phyloP scores from a whole-genome alignment of 257 asterid genomes.

The Nicotiana benthamiana region DNA sequence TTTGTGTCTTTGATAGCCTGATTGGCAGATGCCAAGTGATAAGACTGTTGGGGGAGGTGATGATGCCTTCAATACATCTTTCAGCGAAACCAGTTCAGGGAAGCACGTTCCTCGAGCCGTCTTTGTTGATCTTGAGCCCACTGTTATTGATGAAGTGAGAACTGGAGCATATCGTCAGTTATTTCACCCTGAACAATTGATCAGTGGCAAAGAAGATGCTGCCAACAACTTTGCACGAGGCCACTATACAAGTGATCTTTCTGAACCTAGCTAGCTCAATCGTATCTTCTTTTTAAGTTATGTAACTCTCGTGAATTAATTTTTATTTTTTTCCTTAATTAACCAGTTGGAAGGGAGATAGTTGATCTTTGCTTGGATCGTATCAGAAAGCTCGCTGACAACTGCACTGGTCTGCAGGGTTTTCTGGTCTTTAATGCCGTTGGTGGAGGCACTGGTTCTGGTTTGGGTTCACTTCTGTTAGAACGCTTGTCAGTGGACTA shows the following conservation, averaged over 20 bases:
- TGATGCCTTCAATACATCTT: constrained; percentile 15
- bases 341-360: constrained; percentile 12
- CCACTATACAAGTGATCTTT: constrained; percentile 7
- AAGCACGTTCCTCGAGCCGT: constrained; percentile 13
- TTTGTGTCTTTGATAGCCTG: constrained; percentile 3
- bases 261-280: neutral
- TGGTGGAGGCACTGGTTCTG: constrained; percentile 15
- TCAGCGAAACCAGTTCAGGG: constrained; percentile 9
- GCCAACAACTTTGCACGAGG: constrained; percentile 14
- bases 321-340: neutral
- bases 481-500: constrained; percentile 13
- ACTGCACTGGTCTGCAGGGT: constrained; percentile 13
- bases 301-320: neutral
- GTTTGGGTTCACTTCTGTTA: constrained; percentile 11
- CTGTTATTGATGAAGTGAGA: constrained; percentile 13
- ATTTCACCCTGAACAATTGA: constrained; percentile 13
- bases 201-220: constrained; percentile 15
- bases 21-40: constrained; percentile 12
- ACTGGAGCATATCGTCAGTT: constrained; percentile 13
- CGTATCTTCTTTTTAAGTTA: neutral
- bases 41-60: constrained; percentile 1
- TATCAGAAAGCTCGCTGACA: constrained; percentile 7
- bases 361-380: constrained; percentile 16
- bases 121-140: constrained; percentile 12
- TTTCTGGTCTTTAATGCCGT: constrained; percentile 12